Evolutionary conservation across 1,139 yeast genomes (phyloP), one percentile per base, ranked within the genome.

Genomic region (Lodderomyces oxycetoniae): DNA sequence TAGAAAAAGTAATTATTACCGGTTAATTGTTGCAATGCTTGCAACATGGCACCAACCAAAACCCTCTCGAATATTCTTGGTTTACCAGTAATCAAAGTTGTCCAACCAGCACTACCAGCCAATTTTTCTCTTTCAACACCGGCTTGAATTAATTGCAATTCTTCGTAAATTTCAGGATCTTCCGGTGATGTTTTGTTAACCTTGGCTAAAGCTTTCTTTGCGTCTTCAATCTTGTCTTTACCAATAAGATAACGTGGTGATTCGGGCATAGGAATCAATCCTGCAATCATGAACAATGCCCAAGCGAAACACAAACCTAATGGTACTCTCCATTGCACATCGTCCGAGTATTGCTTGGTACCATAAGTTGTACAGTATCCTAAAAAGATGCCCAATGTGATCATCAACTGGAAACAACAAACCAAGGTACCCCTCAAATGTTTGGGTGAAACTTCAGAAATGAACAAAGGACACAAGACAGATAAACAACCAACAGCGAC

Each of bases 1-100:
- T 82, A 82, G 71, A 83, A 82, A 66, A 83, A 81, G 61, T 81
- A 83, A 66, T 82, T 82, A 55, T 78, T 74, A 71, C 91, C 93
- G 41, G 87, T 77, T 47, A 83, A 71, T 61, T 83, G 93, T 63
- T 83, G 91, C 49, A 82, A 60, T 17, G 80, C 68, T 67, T 79
- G 83, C 45, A 82, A 58, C 59, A 77, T 53, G 40, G 79, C 60
- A 54, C 93, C 93, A 52, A 77, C 66, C 16, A 77, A 24, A 15
- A 81, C 70, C 64, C 94, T 72, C 62, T 70, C 72, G 48, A 80
- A 66, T 45, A 79, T 71, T 59, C 70, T 73, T 50, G 86, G 87
- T 56, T 76, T 71, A 57, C 86, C 85, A 33, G 74, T 67, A 49
- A 80, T 45, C 42, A 82, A 64, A 52, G 81, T 83, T 35, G 53